These are phyloP conservation scores for Exophiala spinifera DNA, from an alignment of 2,329 filamentous ascomycete species.

Conservation along the genomic window DNA sequence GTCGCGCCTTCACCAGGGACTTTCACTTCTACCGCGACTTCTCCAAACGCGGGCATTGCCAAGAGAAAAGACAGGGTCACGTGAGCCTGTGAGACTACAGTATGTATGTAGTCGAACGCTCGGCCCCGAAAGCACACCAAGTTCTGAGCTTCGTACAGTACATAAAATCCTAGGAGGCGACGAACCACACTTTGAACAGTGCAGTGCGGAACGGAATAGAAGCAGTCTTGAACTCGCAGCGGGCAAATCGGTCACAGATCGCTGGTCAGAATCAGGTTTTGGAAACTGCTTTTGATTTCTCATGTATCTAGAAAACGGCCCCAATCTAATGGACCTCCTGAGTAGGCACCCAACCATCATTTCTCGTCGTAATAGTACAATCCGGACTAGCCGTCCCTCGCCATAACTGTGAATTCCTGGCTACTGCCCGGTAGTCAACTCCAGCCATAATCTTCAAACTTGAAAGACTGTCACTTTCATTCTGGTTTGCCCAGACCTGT, in stretches of 20 bases:
- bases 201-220: too few species aligned
- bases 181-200: too few species aligned
- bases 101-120: neutral
- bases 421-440: slow-evolving; percentile 37
- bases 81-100: too few species aligned
- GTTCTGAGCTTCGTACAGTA: too few species aligned
- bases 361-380: slow-evolving; percentile 19
- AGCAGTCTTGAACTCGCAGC: too few species aligned
- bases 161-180: too few species aligned
- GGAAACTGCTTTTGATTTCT: slow-evolving; percentile 10
- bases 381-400: slow-evolving; percentile 15
- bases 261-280: too few species aligned
- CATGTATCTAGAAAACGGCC: slow-evolving; percentile 11
- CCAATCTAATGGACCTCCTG: slow-evolving; percentile 22
- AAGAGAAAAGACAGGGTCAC: neutral
- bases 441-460: slow-evolving; percentile 28
- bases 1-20: neutral
- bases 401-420: slow-evolving; percentile 43
- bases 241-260: too few species aligned
- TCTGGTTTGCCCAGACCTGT: slow-evolving; percentile 25
- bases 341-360: slow-evolving; percentile 18
- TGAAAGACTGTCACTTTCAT: slow-evolving; percentile 10
- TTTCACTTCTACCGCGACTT: slow-evolving; percentile 3
- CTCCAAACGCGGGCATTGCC: neutral
- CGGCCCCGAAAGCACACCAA: too few species aligned